Percentiles rank a stretch among this genome's conserved stretches.
Evolutionary conservation across 2,329 filamentous ascomycete genomes (phyloP).

Genomic region (Fusarium pseudograminearum): DNA sequence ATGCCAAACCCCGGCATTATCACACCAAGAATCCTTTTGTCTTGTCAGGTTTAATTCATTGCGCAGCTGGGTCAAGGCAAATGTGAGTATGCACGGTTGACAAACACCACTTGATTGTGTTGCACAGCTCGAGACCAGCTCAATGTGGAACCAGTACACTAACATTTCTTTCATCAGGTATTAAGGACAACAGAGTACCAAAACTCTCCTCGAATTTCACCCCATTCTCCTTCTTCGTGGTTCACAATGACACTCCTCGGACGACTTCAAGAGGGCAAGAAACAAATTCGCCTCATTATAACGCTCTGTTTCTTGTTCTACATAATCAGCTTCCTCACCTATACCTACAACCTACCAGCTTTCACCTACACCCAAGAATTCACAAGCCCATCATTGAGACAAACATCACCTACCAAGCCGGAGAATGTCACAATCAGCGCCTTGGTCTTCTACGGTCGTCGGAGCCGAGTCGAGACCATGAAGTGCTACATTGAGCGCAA

Average conservation of each 20-base stretch:
- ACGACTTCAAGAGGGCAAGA: slow-evolving; percentile 11
- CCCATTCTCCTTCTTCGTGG: neutral
- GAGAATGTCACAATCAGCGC: slow-evolving; percentile 32
- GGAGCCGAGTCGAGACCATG: slow-evolving; percentile 26
- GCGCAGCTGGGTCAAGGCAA: no score
- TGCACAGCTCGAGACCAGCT: neutral
- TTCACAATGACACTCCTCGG: slow-evolving; percentile 4
- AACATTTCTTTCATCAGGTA: neutral
- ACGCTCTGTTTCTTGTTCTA: slow-evolving; percentile 4
- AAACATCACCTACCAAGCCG: slow-evolving; percentile 15
- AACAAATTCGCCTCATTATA: neutral
- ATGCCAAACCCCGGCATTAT: neutral
- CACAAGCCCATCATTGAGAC: neutral
- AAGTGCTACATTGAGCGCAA: slow-evolving; percentile 41
- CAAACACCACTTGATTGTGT: neutral
- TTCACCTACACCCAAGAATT: neutral
- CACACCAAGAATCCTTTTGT: neutral
- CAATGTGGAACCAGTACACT: neutral
- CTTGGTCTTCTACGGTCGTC: slow-evolving; percentile 36
- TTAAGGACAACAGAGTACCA: neutral
- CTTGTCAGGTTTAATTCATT: neutral
- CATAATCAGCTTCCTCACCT: neutral
- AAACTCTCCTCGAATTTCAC: rapidly evolving
- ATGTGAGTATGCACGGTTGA: neutral
- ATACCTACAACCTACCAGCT: neutral